A percentile compares a stretch with the other conserved stretches of the same genome.
Conservation (phyloP, 179 eudicot genomes). For the Actinidia arguta region DNA sequence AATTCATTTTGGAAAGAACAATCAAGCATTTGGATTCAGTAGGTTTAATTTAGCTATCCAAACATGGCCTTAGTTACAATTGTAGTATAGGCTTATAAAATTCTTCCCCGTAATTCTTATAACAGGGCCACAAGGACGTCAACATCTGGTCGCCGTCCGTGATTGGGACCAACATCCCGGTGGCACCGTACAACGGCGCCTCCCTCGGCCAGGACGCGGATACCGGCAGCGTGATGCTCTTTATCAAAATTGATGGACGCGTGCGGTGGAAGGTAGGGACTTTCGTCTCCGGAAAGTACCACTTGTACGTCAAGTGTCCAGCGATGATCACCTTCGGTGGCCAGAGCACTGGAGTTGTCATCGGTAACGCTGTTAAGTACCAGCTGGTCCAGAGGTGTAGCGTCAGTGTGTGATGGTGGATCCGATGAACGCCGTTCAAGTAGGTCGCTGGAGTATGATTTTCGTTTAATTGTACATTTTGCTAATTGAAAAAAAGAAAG, state of each 20-base stretch:
- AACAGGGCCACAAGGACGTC: conserved; percentile 45
- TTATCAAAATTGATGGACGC: conserved; percentile 66
- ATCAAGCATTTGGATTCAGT: too few species aligned
- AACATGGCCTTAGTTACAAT: too few species aligned
- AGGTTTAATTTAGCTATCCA: too few species aligned
- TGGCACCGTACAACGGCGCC: conserved; percentile 72
- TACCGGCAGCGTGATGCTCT: conserved; percentile 48
- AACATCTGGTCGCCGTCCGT: conserved; percentile 85
- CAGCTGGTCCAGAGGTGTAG: conserved; percentile 59
- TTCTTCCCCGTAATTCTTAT: too few species aligned
- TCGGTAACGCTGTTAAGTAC: conserved; percentile 67
- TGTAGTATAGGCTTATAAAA: too few species aligned
- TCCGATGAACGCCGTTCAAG: neutral
- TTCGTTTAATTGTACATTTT: conserved; percentile 24
- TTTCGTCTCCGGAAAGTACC: conserved; percentile 46
- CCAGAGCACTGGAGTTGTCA: conserved; percentile 36
- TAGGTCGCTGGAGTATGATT: neutral
- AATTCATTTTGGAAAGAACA: too few species aligned
- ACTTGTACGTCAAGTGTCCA: conserved; percentile 63
- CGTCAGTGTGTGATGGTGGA: conserved; percentile 56
- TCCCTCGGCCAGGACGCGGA: conserved; percentile 48
- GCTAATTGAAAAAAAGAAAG: neutral
- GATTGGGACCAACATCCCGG: conserved; percentile 63
- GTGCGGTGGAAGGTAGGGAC: conserved; percentile 72
- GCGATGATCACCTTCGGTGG: conserved; percentile 65